A percentile compares a stretch with the other conserved stretches of the same genome.
These are phyloP conservation scores for Kluyveromyces marxianus DNA, from an alignment of 1,139 yeast genomes.

Conservation along the genomic window DNA sequence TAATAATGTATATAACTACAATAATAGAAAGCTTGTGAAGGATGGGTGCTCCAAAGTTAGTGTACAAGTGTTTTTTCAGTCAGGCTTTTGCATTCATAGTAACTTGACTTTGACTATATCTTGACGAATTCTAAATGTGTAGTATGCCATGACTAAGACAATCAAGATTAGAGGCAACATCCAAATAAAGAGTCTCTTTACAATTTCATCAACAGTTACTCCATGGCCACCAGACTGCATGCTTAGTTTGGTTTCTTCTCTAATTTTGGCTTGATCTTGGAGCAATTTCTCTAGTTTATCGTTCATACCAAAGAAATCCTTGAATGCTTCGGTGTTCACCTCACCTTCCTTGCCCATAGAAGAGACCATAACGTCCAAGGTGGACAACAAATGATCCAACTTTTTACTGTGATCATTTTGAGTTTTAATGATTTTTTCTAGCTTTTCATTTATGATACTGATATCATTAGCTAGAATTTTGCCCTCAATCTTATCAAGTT, in stretches of 20 bases:
- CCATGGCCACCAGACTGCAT: slow-evolving; percentile 12
- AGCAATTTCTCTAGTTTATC: slow-evolving; percentile 27
- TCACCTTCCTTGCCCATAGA: slow-evolving; percentile 4
- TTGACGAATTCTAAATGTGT: slow-evolving; percentile 35
- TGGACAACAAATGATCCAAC: slow-evolving; percentile 13
- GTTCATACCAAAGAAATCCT: slow-evolving; percentile 28
- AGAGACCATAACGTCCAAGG: slow-evolving; percentile 8
- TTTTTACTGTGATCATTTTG: slow-evolving; percentile 22
- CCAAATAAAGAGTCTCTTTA: slow-evolving; percentile 30
- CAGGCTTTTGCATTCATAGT: slow-evolving; percentile 13
- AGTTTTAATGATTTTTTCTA: slow-evolving; percentile 16
- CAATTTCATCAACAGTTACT: slow-evolving; percentile 30
- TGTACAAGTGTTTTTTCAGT: too few species aligned
- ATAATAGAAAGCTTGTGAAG: too few species aligned
- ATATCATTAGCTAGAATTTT: slow-evolving; percentile 30
- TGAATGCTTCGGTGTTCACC: slow-evolving; percentile 21
- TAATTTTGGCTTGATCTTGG: slow-evolving; percentile 29
- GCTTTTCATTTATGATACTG: slow-evolving; percentile 14
- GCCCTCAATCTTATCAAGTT: slow-evolving; percentile 29
- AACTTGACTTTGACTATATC: slow-evolving; percentile 35
- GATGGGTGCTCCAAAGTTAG: too few species aligned
- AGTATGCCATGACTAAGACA: slow-evolving; percentile 32
- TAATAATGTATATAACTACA: neutral
- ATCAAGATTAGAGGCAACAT: slow-evolving; percentile 31
- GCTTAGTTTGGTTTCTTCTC: slow-evolving; percentile 23